Evolutionary conservation across 257 asterid species (phyloP), one percentile per base, ranked within the genome.

Genomic region (Fraxinus excelsior): DNA sequence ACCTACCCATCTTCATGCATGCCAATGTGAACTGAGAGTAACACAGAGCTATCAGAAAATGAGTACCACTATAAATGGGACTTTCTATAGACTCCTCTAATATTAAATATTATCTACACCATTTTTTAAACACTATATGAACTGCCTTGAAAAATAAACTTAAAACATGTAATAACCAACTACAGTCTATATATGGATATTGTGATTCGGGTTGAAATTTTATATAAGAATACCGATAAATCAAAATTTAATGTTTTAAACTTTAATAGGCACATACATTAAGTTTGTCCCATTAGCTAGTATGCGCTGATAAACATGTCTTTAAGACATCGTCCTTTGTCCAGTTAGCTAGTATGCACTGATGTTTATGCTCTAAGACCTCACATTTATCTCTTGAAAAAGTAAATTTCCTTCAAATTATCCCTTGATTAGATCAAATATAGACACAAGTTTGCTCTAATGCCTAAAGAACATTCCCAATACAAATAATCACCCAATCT

Each of bases 1-100:
- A 78, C 80, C 93, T 78, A 35, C 90, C 89, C 98, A 93, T 91
- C 86, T 93, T 93, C 91, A 93, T 91, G 89, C 98, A 93, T 71
- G 98, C 98, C 89, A 93, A 80, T 0, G 98, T 93, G 89, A 93
- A 93, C 97, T 93, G 81, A 76, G 18, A 32, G 32, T 9, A 74
- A 44, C 72, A 40, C 28, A 16, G 51, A 74, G 18, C 13, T 7
- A 23, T 60, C 35, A 70, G 67, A 29, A 62, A 62, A 18, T 53
- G 9, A 18, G 3, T 53, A 53, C 64, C 68, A 11, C 68, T 23
- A 12, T 21, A 23, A n/a, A 58, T 23, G 68, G 18, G 31, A 60
- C 67, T 6, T 21, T 53, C 62, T 19, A 19, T 5, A 46, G n/a
- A 14, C n/a, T 46, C 56, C 1, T 19, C 64, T 7, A 53, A 18